Conservation (phyloP, 2,329 filamentous ascomycete species). For the Xylaria sp. region DNA sequence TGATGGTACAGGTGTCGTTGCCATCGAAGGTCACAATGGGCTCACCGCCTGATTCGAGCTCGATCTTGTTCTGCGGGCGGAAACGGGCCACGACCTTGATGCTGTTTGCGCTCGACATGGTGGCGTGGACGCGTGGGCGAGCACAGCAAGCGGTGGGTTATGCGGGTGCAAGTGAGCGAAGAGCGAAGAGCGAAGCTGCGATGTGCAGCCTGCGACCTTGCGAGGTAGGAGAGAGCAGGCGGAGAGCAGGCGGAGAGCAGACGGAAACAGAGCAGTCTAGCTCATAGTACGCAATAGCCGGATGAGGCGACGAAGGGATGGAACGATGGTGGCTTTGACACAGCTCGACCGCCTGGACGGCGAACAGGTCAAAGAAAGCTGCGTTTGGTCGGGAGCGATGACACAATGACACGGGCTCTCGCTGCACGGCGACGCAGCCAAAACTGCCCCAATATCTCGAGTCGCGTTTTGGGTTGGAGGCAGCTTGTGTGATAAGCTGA, state of each 20-base stretch:
- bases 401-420: conserved; percentile 15
- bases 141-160: conserved; percentile 40
- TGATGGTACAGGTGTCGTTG: conserved; percentile 87
- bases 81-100: conserved; percentile 97
- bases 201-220: neutral
- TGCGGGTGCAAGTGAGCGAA: neutral
- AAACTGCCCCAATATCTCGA: conserved; percentile 22
- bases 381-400: conserved; percentile 31
- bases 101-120: conserved; percentile 69
- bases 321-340: conserved; percentile 10
- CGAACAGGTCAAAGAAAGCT: conserved; percentile 43
- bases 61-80: conserved; percentile 94
- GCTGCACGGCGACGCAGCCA: conserved; percentile 12
- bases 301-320: conserved; percentile 6
- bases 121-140: conserved; percentile 41
- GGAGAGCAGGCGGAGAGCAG: neutral
- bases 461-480: conserved; percentile 33
- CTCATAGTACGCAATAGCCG: conserved; percentile 45
- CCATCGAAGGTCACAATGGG: conserved; percentile 90
- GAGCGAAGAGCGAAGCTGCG: no score
- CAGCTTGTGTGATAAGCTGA: conserved; percentile 23
- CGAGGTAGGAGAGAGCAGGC: neutral
- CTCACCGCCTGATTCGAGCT: conserved; percentile 88
- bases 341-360: conserved; percentile 47
- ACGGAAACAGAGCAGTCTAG: conserved; percentile 39